Base-by-base conservation (phyloP, 306 rosid genomes). In the Notholithocarpus densiflorus region DNA sequence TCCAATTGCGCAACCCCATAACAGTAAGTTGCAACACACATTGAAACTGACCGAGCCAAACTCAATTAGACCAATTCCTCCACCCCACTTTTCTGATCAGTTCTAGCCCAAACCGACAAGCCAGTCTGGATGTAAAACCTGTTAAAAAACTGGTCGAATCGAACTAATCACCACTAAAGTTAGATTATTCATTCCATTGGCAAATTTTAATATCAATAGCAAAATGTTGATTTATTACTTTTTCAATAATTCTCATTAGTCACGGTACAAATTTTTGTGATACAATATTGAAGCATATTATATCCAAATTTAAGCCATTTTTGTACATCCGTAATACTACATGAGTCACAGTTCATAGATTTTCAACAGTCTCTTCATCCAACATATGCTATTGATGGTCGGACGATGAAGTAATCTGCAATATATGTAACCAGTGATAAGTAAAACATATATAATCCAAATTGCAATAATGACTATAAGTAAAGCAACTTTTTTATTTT, bases 371-470 rank as follows among this genome's bases (percentile, higher is more conserved):
- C 15, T 27, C 19, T 13, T 12, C 69, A 62, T 27, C 32, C 37
- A 27, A 15, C 69, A 37, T 37, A 37, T 37, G 43, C 17, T 62
- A 37, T 37, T 37, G 45, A 37, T 37, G 76, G 82, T 66, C 84
- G 90, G 54, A 76, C 87, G 18, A 45, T 72, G 54, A 80, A 54
- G 54, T 80, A 87, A 68, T 80, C 88, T 87, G 87, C 83, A 61
- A 55, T 54, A 37, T 37, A 37, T 37, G 45, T 37, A 37, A 37
- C 45, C 45, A 37, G 45, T 37, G 45, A 37, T 37, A 19, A 23
- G 19, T 15, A 10, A 3, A 29, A 48, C 24, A 7, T 62, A 11
- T 10, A 21, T 6, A 21, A 26, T 2, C 15, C 18, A 10, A 54
- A 59, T 60, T 53, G 45, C 24, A 59, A 54, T 53, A 37, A 37